These are phyloP conservation scores for Peniophora sp. DNA, from an alignment of 1,284 basidiomycete species.

Conservation along the genomic window DNA sequence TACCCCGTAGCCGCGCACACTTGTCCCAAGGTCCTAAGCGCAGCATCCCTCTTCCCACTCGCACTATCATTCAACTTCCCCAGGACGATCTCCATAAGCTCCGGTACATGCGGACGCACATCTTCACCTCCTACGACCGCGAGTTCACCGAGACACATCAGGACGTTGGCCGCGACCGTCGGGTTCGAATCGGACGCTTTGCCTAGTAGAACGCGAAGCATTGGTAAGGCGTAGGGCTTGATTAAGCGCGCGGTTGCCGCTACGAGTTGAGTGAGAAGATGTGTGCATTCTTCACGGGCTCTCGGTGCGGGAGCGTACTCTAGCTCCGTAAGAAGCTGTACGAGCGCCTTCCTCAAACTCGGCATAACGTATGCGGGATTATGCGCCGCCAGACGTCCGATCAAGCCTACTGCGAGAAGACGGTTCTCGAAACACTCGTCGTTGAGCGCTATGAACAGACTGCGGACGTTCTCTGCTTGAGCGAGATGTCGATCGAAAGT, in stretches of 20 bases:
- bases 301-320: conserved; percentile 92
- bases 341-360: conserved; percentile 90
- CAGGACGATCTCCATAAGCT: conserved; percentile 88
- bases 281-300: conserved; percentile 89
- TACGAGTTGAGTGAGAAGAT: conserved; percentile 80
- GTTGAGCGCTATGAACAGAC: conserved; percentile 95
- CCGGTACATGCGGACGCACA: conserved; percentile 73
- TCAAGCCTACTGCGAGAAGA: conserved; percentile 83
- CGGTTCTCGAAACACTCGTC: conserved; percentile 96
- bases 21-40: conserved; percentile 90
- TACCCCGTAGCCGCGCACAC: conserved; percentile 95
- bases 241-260: conserved; percentile 90
- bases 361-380: conserved; percentile 99
- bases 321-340: conserved; percentile 94
- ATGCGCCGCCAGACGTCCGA: conserved; percentile 90
- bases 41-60: conserved; percentile 86
- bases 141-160: conserved; percentile 93
- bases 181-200: conserved; percentile 85
- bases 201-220: conserved; percentile 85
- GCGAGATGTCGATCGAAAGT: conserved; percentile 98
- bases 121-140: conserved; percentile 93
- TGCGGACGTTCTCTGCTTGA: conserved; percentile 96
- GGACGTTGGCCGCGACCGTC: conserved; percentile 86
- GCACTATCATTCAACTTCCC: conserved; percentile 84
- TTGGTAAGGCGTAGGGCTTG: conserved; percentile 95